These are phyloP conservation scores for Backusella morwellensis DNA, from an alignment of 192 early-diverging fungal genomes.

Conservation along the genomic window DNA sequence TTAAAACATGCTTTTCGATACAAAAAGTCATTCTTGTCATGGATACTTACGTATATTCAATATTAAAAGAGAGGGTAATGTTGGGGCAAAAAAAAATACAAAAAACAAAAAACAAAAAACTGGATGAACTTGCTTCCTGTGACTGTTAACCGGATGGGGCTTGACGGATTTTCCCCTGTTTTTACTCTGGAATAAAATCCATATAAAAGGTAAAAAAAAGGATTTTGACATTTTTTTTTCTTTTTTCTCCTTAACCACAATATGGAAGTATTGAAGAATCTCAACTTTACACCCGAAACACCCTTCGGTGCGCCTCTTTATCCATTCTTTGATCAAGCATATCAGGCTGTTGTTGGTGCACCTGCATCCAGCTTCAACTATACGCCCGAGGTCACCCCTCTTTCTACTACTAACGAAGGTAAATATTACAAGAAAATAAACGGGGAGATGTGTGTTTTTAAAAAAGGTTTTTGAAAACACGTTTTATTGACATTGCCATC, in stretches of 20 bases:
- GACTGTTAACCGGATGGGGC: neutral
- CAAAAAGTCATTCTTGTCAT: too few species aligned
- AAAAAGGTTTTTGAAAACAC: neutral
- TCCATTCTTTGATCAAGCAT: conserved; percentile 47
- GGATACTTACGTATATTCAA: neutral
- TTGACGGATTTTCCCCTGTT: neutral
- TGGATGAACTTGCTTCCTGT: neutral
- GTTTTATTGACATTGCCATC: neutral
- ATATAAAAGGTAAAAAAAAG: neutral
- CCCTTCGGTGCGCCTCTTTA: conserved; percentile 58
- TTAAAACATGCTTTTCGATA: neutral
- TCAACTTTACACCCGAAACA: conserved; percentile 47
- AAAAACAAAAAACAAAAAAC: too few species aligned
- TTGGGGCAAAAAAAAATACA: neutral
- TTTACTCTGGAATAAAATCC: neutral
- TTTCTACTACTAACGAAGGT: conserved; percentile 46
- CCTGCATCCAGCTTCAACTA: conserved; percentile 46
- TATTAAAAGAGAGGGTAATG: neutral
- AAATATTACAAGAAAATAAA: neutral
- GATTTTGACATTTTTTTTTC: conserved; percentile 8
- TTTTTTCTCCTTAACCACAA: conserved; percentile 4
- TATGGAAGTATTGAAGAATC: conserved; percentile 36
- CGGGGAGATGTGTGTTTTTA: too few species aligned
- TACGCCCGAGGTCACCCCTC: conserved; percentile 45
- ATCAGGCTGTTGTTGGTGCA: conserved; percentile 41